These are phyloP conservation scores for Hypoxylon trugodes DNA, from an alignment of 495 filamentous ascomycete genomes.

Conservation along the genomic window DNA sequence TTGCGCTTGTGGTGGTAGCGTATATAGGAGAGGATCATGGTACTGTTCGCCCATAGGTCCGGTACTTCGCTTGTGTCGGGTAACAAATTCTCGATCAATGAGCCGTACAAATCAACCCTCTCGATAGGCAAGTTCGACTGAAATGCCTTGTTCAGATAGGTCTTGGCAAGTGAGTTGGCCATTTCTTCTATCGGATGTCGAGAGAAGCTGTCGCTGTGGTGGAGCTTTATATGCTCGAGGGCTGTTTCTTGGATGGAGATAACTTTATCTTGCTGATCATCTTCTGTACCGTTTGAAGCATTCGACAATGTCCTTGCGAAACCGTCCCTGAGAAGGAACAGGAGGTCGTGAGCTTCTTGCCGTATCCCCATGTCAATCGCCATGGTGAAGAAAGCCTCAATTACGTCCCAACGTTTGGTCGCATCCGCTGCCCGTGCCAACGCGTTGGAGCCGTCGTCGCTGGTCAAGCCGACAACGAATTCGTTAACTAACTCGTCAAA, in stretches of 20 bases:
- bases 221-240: conserved; percentile 26
- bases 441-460: conserved; percentile 17
- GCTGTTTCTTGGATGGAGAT: conserved; percentile 34
- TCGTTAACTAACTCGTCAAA: conserved; percentile 43
- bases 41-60: conserved; percentile 21
- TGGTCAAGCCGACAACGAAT: conserved; percentile 28
- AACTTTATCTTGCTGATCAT: conserved; percentile 36
- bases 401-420: conserved; percentile 39
- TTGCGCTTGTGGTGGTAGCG: conserved; percentile 43
- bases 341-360: conserved; percentile 40
- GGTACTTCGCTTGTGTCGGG: conserved; percentile 22
- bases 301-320: conserved; percentile 40
- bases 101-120: conserved; percentile 28
- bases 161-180: conserved; percentile 26
- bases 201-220: conserved; percentile 32
- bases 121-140: conserved; percentile 21
- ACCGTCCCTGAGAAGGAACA: conserved; percentile 44
- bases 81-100: conserved; percentile 27
- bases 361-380: conserved; percentile 41
- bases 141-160: conserved; percentile 37
- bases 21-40: conserved; percentile 33
- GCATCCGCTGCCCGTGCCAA: conserved; percentile 35
- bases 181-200: conserved; percentile 30
- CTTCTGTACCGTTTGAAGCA: conserved; percentile 1
- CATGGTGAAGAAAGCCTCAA: conserved; percentile 44